Base-by-base conservation (phyloP, 345 rosid genomes). In the Populus deltoides region DNA sequence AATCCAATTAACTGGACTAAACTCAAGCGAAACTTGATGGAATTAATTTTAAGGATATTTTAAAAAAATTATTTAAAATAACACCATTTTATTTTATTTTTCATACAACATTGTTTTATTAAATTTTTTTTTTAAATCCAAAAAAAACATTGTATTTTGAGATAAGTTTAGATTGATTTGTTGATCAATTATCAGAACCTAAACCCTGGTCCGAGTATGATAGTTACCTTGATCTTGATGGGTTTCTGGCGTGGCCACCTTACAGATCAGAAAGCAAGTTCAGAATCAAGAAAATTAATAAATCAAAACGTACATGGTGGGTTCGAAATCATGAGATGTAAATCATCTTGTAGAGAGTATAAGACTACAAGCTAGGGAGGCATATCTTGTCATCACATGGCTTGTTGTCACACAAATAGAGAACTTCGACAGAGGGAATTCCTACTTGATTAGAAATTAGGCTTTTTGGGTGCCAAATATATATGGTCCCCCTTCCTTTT, bases 321-420 rank as follows among this genome's bases (percentile, higher is more conserved):
- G 15, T 22, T 27, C 17, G 27, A 41, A 35, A 38, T 13, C 8
- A 35, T 77, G n/a, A 41, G 11, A 65, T 25, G 25, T 8, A 29
- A 9, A 74, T 24, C n/a, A 61, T 27, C 2, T 9, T 74, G 31
- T 15, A 8, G 55, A 27, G 36, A 73, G 10, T 12, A 12, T 13
- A 31, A 31, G 68, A 7, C 11, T 5, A 18, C 7, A 16, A 31
- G 67, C 29, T 3, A 5, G 15, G 8, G 24, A 2, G 67, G 62
- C 8, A 70, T 38, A 72, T 63, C 11, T 78, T 4, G 53, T 78
- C 39, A 49, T 45, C 36, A 17, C 70, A 41, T 66, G 68, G 67
- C 24, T 74, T 39, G 43, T 20, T 20, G 24, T 35, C 72, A 24
- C 38, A 1, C 25, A n/a, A 1, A 35, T 12, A 66, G 35, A 31